phyloP scores from a whole-genome alignment of 306 rosid genomes.

The Aeschynomene evenia region DNA sequence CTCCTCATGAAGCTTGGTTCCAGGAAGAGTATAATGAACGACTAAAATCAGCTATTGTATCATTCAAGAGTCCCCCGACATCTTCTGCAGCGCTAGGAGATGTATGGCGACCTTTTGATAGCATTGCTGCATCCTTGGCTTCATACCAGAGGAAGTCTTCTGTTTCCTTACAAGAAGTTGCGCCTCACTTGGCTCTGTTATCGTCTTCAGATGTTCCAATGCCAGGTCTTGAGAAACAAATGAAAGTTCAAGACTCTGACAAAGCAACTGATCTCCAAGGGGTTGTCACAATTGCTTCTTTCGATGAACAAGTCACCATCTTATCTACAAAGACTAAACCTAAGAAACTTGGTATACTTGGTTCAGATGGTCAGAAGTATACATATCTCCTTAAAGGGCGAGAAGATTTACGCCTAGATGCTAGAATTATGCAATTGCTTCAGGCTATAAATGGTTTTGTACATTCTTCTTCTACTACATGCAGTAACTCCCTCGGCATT shows the following conservation, averaged over 20 bases:
- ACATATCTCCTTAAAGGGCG: slow-evolving; percentile 93
- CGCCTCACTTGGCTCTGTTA: slow-evolving; percentile 72
- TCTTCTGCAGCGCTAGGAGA: slow-evolving; percentile 80
- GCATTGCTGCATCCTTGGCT: slow-evolving; percentile 86
- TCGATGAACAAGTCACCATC: slow-evolving; percentile 70
- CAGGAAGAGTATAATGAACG: slow-evolving; percentile 78
- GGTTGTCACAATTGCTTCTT: slow-evolving; percentile 82
- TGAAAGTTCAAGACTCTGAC: slow-evolving; percentile 57
- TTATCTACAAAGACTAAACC: slow-evolving; percentile 97
- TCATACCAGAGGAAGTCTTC: slow-evolving; percentile 92
- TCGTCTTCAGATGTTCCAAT: slow-evolving; percentile 94
- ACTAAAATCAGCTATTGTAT: slow-evolving; percentile 68
- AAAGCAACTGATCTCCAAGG: slow-evolving; percentile 57
- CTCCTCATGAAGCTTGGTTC: slow-evolving; percentile 97
- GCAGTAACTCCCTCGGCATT: slow-evolving; percentile 65
- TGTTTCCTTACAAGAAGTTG: slow-evolving; percentile 79
- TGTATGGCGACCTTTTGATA: slow-evolving; percentile 89
- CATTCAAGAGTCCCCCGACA: slow-evolving; percentile 77
- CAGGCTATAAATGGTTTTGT: slow-evolving; percentile 89
- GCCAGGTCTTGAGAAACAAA: slow-evolving; percentile 94
- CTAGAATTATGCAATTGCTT: slow-evolving; percentile 92
- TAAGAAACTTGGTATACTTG: slow-evolving; percentile 80
- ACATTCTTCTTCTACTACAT: slow-evolving; percentile 75
- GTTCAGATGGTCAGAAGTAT: slow-evolving; percentile 90
- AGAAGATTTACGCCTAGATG: slow-evolving; percentile 97